Evolutionary conservation across 2,329 filamentous ascomycete species (phyloP).

Genomic region (Fonsecaea pedrosoi): DNA sequence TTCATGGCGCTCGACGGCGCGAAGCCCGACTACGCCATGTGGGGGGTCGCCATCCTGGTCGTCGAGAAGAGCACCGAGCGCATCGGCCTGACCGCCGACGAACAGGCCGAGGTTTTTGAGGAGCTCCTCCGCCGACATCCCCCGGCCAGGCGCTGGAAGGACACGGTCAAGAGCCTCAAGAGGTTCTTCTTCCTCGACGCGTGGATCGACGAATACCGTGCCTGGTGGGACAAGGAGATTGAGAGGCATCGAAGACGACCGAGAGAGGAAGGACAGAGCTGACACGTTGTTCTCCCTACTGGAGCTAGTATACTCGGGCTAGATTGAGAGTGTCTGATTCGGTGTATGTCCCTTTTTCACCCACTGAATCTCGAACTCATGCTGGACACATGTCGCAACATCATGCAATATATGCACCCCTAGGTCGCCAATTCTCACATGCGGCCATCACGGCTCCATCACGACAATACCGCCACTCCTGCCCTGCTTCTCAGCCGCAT

Average conservation of each 20-base stretch:
- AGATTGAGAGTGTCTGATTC: not conserved
- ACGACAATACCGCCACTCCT: constrained; percentile 21
- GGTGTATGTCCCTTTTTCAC: not conserved
- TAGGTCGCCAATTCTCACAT: not conserved
- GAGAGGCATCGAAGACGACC: not conserved
- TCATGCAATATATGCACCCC: not conserved
- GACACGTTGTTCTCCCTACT: not conserved
- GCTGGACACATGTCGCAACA: not conserved
- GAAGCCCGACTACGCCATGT: constrained; percentile 7
- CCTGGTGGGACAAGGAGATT: constrained; percentile 16
- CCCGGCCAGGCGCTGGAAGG: not conserved
- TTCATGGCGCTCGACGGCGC: constrained; percentile 13
- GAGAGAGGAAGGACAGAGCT: not conserved
- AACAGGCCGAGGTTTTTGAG: constrained; percentile 6
- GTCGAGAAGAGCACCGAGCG: constrained; percentile 7
- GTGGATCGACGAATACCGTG: constrained; percentile 9
- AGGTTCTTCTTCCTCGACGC: constrained; percentile 9
- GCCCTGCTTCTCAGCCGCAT: constrained; percentile 15
- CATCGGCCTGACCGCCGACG: constrained; percentile 3
- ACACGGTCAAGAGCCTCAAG: constrained; percentile 7
- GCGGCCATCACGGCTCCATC: constrained; percentile 17
- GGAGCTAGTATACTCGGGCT: not conserved
- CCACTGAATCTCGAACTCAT: not conserved
- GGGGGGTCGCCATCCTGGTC: constrained; percentile 15
- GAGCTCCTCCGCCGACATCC: not conserved